Evolutionary conservation across 768 basidiomycete species (phyloP), one percentile per base, ranked within the genome.

Genomic region (Boletus rubescentipes): DNA sequence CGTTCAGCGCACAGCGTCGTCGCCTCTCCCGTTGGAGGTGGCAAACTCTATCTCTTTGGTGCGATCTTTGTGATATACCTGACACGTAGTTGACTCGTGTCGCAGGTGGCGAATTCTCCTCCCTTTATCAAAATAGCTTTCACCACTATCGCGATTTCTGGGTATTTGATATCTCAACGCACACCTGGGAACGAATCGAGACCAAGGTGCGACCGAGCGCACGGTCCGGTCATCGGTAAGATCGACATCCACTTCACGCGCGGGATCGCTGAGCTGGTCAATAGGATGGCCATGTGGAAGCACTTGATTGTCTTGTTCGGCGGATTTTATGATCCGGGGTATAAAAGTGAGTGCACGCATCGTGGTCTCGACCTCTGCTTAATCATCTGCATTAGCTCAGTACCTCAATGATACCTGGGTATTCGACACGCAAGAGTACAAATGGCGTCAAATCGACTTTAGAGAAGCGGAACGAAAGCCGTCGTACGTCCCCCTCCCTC

Each of bases 141-240:
- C 89, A 92, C 57, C 91, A 94, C 61, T 95, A 92, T 64, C 82
- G 90, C 41, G 91, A 94, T 64, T 86, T 95, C 64, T 94, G 94
- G 89, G 79, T 79, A 43, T 95, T 95, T 64, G 89, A 92, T 58
- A 82, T 96, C 21, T 63, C 78, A 3, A 86, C 84, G 0, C 89
- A 91, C 56, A 72, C 79, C 0, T 96, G 94, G 93, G 91, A 95
- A 60, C 77, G 91, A 9, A 90, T 94, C 46, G 93, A 95, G 35
- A 93, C 91, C 5, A 93, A 91, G 64, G 68, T 86, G 15, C 77
- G 83, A 23, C 93, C 93, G 0, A 85, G 81, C 36, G 89, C 91
- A 7, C 76, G 93, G 38, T 91, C 87, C 3, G 94, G 93, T 2
- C 91, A 93, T 71, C 77, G 93, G 84, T 89, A 46, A 0, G 58